Percentiles rank a stretch among this genome's conserved stretches.
Conservation (phyloP, 257 asterid species). For the Handroanthus guayacan region DNA sequence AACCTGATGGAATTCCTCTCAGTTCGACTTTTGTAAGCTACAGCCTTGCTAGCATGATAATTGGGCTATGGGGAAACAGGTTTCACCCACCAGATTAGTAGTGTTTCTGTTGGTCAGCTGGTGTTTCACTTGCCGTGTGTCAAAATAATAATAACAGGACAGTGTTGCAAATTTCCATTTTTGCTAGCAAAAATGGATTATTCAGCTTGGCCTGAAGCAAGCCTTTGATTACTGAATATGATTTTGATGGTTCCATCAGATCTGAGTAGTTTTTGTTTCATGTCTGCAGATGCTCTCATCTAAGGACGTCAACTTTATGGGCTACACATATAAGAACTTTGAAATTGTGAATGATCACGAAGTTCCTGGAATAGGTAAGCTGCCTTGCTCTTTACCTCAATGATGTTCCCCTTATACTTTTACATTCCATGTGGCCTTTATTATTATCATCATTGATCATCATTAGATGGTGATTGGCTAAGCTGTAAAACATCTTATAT, state of each 20-base stretch:
- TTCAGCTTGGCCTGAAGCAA: too few relatives aligned
- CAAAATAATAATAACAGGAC: neutral
- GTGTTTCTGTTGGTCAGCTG: neutral
- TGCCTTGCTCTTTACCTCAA: neutral
- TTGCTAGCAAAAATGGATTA: slow-evolving; percentile 8
- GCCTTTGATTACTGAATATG: slow-evolving; percentile 14
- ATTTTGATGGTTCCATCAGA: slow-evolving; percentile 9
- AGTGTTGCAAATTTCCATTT: neutral
- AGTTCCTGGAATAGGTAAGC: slow-evolving; percentile 74
- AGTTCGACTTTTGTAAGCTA: slow-evolving; percentile 1
- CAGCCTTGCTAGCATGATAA: neutral
- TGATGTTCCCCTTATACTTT: neutral
- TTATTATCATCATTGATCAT: neutral
- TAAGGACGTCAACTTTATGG: slow-evolving; percentile 86
- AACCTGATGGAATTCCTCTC: neutral
- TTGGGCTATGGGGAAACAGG: neutral
- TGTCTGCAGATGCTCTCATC: slow-evolving; percentile 77
- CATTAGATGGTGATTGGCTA: too few relatives aligned
- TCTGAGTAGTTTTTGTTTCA: slow-evolving; percentile 22
- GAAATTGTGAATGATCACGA: slow-evolving; percentile 86
- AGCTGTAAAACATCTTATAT: too few relatives aligned
- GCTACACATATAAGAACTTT: slow-evolving; percentile 81
- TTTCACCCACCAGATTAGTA: slow-evolving; percentile 7
- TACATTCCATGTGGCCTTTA: neutral
- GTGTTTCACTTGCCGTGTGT: neutral